Conservation (phyloP, 371 early-diverging fungal genomes). For the Lichtheimia ornata region DNA sequence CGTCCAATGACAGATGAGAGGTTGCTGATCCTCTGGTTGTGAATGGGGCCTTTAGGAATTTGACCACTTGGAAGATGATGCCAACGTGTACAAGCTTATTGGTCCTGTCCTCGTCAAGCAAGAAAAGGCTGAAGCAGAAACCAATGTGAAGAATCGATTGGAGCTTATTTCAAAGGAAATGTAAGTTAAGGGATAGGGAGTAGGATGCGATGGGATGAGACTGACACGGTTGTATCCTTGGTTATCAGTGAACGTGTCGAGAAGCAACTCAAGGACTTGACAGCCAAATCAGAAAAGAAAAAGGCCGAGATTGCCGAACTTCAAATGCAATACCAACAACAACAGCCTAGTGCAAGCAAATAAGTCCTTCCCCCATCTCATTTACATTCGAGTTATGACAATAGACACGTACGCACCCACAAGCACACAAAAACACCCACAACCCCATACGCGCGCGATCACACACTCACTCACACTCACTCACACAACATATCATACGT, state of each 20-base stretch:
- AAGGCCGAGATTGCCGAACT: constrained; percentile 26
- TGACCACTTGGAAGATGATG: constrained; percentile 72
- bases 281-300: constrained; percentile 23
- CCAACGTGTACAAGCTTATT: constrained; percentile 91
- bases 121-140: constrained; percentile 80
- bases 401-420: no score
- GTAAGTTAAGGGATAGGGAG: constrained; percentile 40
- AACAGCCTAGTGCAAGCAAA: no score
- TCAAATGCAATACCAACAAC: constrained; percentile 26
- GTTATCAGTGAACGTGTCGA: constrained; percentile 79
- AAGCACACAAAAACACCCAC: no score
- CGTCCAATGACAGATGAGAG: not conserved
- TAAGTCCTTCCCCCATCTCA: no score
- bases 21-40: not conserved
- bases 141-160: constrained; percentile 92
- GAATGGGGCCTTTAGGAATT: constrained; percentile 72
- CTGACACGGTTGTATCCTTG: no score
- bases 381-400: no score
- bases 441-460: no score
- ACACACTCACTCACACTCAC: no score
- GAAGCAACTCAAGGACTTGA: constrained; percentile 58
- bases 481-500: no score
- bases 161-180: constrained; percentile 89
- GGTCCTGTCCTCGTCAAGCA: constrained; percentile 96
- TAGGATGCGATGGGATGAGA: no score